Evolutionary conservation across 2,329 filamentous ascomycete species (phyloP).

Genomic region (Hypoxylon sp.): DNA sequence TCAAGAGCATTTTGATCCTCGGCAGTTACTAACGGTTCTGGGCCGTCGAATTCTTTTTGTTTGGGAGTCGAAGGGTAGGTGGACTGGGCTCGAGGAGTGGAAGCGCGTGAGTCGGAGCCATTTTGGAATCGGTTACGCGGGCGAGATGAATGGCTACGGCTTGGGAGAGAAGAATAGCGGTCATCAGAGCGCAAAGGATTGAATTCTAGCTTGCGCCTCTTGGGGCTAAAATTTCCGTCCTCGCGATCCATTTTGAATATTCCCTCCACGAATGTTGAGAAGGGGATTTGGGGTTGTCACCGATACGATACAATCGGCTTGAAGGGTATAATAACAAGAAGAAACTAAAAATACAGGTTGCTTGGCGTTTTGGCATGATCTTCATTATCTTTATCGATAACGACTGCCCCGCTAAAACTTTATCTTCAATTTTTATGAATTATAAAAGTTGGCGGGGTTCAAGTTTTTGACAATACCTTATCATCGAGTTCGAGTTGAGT

Average conservation of each 20-base stretch:
- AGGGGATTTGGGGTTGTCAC: constrained; percentile 9
- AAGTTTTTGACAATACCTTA: constrained; percentile 2
- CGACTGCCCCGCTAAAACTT: constrained; percentile 45
- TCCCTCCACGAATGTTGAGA: constrained; percentile 1
- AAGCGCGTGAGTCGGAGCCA: constrained; percentile 43
- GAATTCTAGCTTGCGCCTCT: constrained; percentile 74
- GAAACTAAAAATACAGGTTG: constrained; percentile 23
- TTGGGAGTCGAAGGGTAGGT: constrained; percentile 57
- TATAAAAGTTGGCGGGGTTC: constrained; percentile 47
- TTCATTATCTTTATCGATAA: constrained; percentile 38
- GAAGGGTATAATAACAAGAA: constrained; percentile 8
- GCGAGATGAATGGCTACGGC: constrained; percentile 55
- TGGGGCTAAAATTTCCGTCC: constrained; percentile 61
- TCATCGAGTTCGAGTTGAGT: neutral
- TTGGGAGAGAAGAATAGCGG: constrained; percentile 66
- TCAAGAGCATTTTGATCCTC: constrained; percentile 82
- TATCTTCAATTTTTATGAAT: constrained; percentile 29
- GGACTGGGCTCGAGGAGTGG: constrained; percentile 48
- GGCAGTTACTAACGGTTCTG: constrained; percentile 70
- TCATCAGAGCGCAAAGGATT: constrained; percentile 65
- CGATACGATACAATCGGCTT: constrained; percentile 9
- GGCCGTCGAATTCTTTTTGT: constrained; percentile 70
- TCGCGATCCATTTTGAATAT: constrained; percentile 48
- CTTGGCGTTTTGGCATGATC: constrained; percentile 5
- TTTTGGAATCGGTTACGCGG: constrained; percentile 52